Percentiles rank a stretch among this genome's conserved stretches.
phyloP scores from a whole-genome alignment of 176 grass and related monocot species.

The Rhynchospora tenuis region DNA sequence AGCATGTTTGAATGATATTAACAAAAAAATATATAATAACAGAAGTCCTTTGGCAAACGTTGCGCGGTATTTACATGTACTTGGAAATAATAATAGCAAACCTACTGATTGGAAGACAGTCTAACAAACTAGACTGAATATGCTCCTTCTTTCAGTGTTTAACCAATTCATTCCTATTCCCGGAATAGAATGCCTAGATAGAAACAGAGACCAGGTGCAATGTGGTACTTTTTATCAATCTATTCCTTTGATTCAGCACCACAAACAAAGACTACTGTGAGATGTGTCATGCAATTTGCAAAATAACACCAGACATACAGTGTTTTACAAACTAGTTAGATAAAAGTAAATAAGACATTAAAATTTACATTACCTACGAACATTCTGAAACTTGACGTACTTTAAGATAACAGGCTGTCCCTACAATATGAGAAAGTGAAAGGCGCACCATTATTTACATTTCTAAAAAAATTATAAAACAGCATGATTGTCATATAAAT shows the following conservation, averaged over 20 bases:
- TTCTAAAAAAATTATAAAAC: slow-evolving; percentile 10
- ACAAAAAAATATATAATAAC: not conserved
- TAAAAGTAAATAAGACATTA: not conserved
- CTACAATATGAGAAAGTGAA: slow-evolving; percentile 42
- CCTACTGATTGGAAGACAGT: not conserved
- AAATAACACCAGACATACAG: not conserved
- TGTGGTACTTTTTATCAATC: too few relatives aligned
- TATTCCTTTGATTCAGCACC: not conserved
- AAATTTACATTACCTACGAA: slow-evolving; percentile 64
- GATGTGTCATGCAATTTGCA: not conserved
- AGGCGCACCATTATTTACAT: not conserved
- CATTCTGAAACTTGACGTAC: slow-evolving; percentile 98
- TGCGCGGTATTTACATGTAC: not conserved
- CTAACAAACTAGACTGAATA: not conserved
- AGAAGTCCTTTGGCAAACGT: not conserved
- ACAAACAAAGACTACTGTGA: not conserved
- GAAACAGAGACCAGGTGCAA: not conserved
- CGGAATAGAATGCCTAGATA: not conserved
- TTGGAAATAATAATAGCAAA: not conserved
- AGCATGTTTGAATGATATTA: not conserved
- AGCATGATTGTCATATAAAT: not conserved
- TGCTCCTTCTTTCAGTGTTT: not conserved
- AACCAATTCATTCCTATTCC: not conserved
- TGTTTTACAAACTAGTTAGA: not conserved
- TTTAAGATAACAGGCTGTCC: slow-evolving; percentile 55